A percentile compares a stretch with the other conserved stretches of the same genome.
Conservation (phyloP, 139 green algal species). For the Closterium sp. region DNA sequence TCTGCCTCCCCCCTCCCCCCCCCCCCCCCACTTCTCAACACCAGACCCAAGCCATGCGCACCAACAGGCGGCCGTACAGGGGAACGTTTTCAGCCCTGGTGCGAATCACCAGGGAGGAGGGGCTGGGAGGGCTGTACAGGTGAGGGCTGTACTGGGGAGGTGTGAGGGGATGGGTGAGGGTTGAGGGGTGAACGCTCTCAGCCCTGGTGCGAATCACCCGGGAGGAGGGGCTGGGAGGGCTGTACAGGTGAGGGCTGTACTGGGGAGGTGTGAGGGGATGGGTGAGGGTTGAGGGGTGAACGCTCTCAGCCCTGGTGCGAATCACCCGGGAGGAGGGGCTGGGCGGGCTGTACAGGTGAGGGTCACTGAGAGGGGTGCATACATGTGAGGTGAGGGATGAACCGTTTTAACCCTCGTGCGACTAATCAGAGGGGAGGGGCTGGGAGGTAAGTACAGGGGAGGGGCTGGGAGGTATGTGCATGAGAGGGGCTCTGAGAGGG, state of each 20-base stretch:
- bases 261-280: not conserved
- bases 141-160: not conserved
- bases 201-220: not conserved
- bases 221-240: not conserved
- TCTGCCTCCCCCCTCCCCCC: too few species aligned
- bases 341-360: conserved; percentile 77
- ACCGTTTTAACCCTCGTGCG: not conserved
- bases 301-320: conserved; percentile 69
- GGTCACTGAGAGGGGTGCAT: too few species aligned
- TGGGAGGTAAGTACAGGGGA: too few species aligned
- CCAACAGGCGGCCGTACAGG: conserved; percentile 21
- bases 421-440: not conserved
- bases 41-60: not conserved
- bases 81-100: conserved; percentile 73
- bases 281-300: conserved; percentile 62
- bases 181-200: not conserved
- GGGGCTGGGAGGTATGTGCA: too few species aligned
- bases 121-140: conserved; percentile 83
- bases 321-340: conserved; percentile 59
- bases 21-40: too few species aligned
- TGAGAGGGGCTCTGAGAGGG: too few species aligned
- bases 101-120: conserved; percentile 84
- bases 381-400: not conserved
- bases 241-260: not conserved
- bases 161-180: not conserved